Base-by-base conservation (phyloP, 306 rosid genomes). In the Elaeagnus macrophylla region DNA sequence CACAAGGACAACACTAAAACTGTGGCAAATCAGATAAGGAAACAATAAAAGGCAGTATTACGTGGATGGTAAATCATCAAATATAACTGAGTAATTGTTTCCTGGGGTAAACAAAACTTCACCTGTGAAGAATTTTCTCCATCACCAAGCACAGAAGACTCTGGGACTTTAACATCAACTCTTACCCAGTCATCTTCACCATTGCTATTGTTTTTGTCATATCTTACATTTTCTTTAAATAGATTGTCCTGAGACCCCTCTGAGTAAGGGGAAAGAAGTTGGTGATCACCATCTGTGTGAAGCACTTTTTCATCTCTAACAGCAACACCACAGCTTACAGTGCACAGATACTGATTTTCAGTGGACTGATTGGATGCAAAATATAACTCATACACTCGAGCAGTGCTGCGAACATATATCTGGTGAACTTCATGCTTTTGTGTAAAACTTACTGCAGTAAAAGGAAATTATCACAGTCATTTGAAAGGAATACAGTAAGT, bases 381-480 rank as follows among this genome's bases (percentile, higher is more conserved):
- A 71, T 91, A 82, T 56, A 91, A 59, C 87, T 87, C 96, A 54
- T 64, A 91, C 9, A 82, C 84, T 47, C 95, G 79, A 43, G 99
- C 95, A 9, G 95, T 78, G 57, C 96, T 87, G 32, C 86, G 82
- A 71, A 87, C 88, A 59, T 87, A 87, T 60, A 84, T 65, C 80
- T 91, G 95, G 57, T 67, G 69, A 65, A 91, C 49, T 69, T 87
- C 89, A 32, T 80, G 83, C 45, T 79, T 87, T 64, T 70, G 73
- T 1, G 67, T 36, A 53, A 91, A 87, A 63, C 42, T 57, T 76
- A 87, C 99, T 87, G 71, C 72, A 58, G 38, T 20, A 51, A 16
- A 65, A 60, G 3, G 9, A 38, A 7, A 17, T 12, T 40, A 6
- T 12, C 8, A 67, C 20, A 9, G 41, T 35, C 67, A 42, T 3